Evolutionary conservation across 2,329 filamentous ascomycete genomes (phyloP), one percentile per base, ranked within the genome.

Genomic region (Talaromyces sp.): DNA sequence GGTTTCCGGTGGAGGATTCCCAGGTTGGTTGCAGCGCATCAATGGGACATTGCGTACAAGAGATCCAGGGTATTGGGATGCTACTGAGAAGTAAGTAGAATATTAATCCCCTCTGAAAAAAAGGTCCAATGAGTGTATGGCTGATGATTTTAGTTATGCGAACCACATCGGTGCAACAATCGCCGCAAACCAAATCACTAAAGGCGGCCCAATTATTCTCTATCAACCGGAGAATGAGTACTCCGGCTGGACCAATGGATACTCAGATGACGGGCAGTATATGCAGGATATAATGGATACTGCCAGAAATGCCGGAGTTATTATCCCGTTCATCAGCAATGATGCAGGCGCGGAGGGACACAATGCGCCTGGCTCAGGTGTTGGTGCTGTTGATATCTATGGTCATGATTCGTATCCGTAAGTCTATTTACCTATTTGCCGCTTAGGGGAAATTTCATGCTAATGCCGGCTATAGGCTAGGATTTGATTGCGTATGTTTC

Each of bases 151-250:
- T 27, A 85, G 83, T 67, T 91, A 92, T 68, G 83, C 87, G 68
- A 75, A 81, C 7, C 81, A 86, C 9, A 83, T 93, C 58, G 85
- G 84, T 31, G 82, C 82, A 13, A 86, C 88, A 9, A 88, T 96
- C 68, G 89, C 91, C 3, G 85, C 87, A 63, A 87, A 86, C 0
- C 91, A 95, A 71, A 93, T 96, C 71, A 94, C 90, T 1, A 91
- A 93, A 61, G 91, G 90, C 0, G 92, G 92, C 0, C 91, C 91
- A 0, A 83, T 96, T 8, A 91, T 96, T 66, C 78, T 94, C 1
- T 84, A 90, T 48, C 92, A 96, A 74, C 88, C 90, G 0, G 92
- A 96, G 74, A 96, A 95, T 67, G 92, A 95, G 74, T 93, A 94
- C 72, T 87, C 84, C 0, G 76, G 79, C 19, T 82, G 81, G 1